A percentile compares a stretch with the other conserved stretches of the same genome.
phyloP scores from a whole-genome alignment of 2,329 filamentous ascomycete species.

The Epichloe scottii region DNA sequence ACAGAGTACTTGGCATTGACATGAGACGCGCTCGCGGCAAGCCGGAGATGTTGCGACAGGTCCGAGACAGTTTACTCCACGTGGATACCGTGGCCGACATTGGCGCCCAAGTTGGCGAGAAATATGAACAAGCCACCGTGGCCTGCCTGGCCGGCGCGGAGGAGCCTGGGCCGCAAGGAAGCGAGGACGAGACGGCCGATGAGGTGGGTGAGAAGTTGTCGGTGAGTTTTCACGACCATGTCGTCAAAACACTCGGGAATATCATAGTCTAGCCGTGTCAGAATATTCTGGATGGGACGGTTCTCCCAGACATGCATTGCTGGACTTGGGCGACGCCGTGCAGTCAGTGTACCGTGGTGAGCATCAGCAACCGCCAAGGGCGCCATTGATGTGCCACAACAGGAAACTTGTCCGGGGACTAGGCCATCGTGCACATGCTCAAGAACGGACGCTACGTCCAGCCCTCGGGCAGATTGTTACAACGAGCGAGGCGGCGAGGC shows the following conservation, averaged over 20 bases:
- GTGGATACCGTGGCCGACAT: constrained; percentile 19
- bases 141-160: constrained; percentile 25
- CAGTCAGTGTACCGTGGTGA: too few species aligned
- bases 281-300: background rate
- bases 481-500: constrained; percentile 11
- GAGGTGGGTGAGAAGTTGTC: constrained; percentile 27
- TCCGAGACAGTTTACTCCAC: constrained; percentile 21
- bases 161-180: constrained; percentile 22
- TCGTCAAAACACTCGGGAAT: constrained; percentile 29
- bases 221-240: constrained; percentile 29
- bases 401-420: constrained; percentile 11
- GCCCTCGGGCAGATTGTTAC: constrained; percentile 5
- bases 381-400: too few species aligned
- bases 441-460: constrained; percentile 15
- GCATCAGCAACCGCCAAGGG: too few species aligned
- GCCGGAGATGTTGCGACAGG: constrained; percentile 24
- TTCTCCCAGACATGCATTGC: background rate
- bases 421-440: constrained; percentile 18
- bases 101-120: constrained; percentile 26
- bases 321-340: background rate
- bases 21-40: constrained; percentile 20
- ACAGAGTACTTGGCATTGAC: constrained; percentile 28
- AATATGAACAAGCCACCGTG: constrained; percentile 25
- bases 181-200: constrained; percentile 28
- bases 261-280: constrained; percentile 18